A percentile compares a stretch with the other conserved stretches of the same genome.
phyloP scores from a whole-genome alignment of 2,329 filamentous ascomycete genomes.

The Teratosphaeria viscida region DNA sequence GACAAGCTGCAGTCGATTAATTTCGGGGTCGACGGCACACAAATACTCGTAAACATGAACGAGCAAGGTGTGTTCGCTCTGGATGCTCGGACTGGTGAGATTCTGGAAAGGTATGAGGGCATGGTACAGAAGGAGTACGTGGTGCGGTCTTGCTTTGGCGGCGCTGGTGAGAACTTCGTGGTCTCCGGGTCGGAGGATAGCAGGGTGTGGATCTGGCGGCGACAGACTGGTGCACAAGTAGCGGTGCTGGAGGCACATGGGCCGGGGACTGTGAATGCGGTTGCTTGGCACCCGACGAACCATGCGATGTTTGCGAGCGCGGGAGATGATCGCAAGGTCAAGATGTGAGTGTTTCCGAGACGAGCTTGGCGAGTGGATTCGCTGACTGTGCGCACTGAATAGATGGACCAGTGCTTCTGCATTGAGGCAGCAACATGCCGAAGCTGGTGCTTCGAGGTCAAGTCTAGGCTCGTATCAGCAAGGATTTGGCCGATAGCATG shows the following conservation, averaged over 20 bases:
- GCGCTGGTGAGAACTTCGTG: constrained; percentile 84
- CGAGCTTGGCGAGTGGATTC: neutral
- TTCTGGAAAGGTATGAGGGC: constrained; percentile 65
- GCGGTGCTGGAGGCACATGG: constrained; percentile 67
- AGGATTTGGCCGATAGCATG: neutral
- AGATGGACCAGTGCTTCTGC: neutral
- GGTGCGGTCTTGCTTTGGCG: constrained; percentile 76
- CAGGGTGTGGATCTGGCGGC: constrained; percentile 81
- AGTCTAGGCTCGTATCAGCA: neutral
- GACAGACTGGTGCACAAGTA: constrained; percentile 64
- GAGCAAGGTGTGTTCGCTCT: constrained; percentile 69
- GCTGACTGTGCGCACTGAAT: neutral
- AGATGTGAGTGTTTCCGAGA: constrained; percentile 49
- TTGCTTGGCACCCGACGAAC: constrained; percentile 79
- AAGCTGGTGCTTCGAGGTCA: neutral
- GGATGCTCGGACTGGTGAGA: constrained; percentile 61
- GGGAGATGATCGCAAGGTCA: constrained; percentile 75
- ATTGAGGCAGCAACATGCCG: neutral
- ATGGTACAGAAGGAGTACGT: constrained; percentile 66
- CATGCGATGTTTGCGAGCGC: constrained; percentile 80
- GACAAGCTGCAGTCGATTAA: constrained; percentile 66
- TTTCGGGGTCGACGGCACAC: constrained; percentile 70
- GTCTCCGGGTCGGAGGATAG: constrained; percentile 80
- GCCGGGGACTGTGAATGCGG: constrained; percentile 69
- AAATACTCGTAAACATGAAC: constrained; percentile 71